These are phyloP conservation scores for Penicillium corylophilum DNA, from an alignment of 2,329 filamentous ascomycete genomes.

Conservation along the genomic window DNA sequence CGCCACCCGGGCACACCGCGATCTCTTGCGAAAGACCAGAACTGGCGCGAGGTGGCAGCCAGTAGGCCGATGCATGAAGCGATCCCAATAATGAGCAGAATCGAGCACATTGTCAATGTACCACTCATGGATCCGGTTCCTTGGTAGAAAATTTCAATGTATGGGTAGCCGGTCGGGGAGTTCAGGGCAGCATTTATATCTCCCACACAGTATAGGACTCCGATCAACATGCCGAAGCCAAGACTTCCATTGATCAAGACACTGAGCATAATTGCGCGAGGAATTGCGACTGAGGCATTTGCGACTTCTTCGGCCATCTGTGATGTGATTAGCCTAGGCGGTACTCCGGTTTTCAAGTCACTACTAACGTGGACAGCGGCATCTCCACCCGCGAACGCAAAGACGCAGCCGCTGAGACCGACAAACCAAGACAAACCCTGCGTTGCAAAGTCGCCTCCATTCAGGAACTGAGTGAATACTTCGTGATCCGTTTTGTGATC, in stretches of 20 bases:
- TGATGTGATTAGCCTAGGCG: neutral
- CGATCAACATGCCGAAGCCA: conserved; percentile 27
- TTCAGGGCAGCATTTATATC: conserved; percentile 29
- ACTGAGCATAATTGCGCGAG: neutral
- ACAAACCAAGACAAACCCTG: neutral
- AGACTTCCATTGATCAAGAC: neutral
- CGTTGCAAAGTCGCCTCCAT: neutral
- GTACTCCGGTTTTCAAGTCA: neutral
- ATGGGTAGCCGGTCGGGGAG: conserved; percentile 34
- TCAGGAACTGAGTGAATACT: neutral
- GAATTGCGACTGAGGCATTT: neutral
- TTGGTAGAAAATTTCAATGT: conserved; percentile 44
- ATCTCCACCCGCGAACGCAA: neutral
- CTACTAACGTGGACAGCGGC: neutral
- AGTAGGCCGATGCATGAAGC: neutral
- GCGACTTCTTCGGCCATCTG: neutral
- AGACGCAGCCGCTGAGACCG: neutral
- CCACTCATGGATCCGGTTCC: conserved; percentile 30
- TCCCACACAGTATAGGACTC: conserved; percentile 33
- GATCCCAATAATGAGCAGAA: neutral
- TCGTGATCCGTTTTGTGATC: neutral
- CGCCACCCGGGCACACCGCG: neutral
- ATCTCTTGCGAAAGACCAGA: neutral
- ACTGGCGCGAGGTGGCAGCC: neutral
- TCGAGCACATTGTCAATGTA: neutral